phyloP scores from a whole-genome alignment of 257 asterid species.

The Nyctanthes arbortristis region DNA sequence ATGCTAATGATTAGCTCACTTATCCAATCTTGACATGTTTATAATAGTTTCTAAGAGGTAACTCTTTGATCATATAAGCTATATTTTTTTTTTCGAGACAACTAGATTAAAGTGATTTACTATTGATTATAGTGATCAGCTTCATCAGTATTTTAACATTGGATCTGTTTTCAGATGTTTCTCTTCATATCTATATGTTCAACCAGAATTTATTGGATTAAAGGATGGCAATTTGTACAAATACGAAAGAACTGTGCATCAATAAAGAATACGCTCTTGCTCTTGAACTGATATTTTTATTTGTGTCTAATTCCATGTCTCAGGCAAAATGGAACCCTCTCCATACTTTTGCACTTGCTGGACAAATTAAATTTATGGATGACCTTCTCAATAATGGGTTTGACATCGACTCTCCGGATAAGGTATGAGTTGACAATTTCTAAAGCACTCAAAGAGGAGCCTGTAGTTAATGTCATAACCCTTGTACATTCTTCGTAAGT shows the following conservation, averaged over 20 bases:
- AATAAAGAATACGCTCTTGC: constrained; percentile 6
- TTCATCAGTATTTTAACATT: background rate
- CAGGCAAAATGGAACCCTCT: constrained; percentile 87
- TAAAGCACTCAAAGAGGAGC: constrained; percentile 16
- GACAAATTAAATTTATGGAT: constrained; percentile 85
- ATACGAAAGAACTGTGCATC: background rate
- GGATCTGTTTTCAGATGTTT: background rate
- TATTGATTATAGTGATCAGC: too few species aligned
- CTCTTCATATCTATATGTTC: background rate
- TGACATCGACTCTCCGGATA: constrained; percentile 51
- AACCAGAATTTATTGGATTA: background rate
- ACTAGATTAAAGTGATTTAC: too few species aligned
- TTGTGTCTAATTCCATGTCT: constrained; percentile 12
- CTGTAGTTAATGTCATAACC: constrained; percentile 14
- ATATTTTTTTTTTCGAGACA: too few species aligned
- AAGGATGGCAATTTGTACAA: background rate
- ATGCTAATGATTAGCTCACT: background rate
- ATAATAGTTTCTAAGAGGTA: background rate
- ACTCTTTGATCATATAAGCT: background rate
- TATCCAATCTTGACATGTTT: background rate
- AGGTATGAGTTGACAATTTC: constrained; percentile 40
- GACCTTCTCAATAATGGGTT: constrained; percentile 55
- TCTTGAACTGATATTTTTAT: constrained; percentile 2
- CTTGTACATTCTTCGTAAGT: constrained; percentile 18
- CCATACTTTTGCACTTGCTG: constrained; percentile 78